phyloP scores from a whole-genome alignment of 2,329 filamentous ascomycete species.

The Fusarium coffeatum region DNA sequence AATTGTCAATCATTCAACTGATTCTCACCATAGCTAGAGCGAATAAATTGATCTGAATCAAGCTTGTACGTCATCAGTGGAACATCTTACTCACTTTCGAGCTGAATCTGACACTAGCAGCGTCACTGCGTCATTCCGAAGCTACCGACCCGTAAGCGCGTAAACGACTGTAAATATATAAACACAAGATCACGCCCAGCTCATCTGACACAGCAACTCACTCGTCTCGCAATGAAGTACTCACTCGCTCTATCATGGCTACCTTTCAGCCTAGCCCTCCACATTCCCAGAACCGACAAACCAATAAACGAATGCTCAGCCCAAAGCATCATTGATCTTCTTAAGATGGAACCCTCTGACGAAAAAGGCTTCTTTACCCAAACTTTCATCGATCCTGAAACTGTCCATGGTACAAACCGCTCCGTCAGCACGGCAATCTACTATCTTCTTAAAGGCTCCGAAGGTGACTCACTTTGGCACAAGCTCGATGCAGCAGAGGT shows the following conservation, averaged over 20 bases:
- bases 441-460: slow-evolving; percentile 61
- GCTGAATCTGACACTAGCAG: slow-evolving; percentile 13
- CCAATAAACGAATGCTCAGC: slow-evolving; percentile 43
- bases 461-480: slow-evolving; percentile 61
- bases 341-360: slow-evolving; percentile 57
- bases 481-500: slow-evolving; percentile 60
- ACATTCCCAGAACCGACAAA: slow-evolving; percentile 3
- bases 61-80: slow-evolving; percentile 11
- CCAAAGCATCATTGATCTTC: slow-evolving; percentile 56
- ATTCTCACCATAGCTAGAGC: no score
- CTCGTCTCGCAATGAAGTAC: not conserved
- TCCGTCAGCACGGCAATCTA: slow-evolving; percentile 63
- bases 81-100: not conserved
- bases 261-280: slow-evolving; percentile 4
- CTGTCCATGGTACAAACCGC: slow-evolving; percentile 47
- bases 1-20: no score
- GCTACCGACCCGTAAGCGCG: slow-evolving; percentile 1
- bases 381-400: slow-evolving; percentile 57
- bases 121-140: slow-evolving; percentile 12
- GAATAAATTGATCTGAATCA: not conserved
- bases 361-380: slow-evolving; percentile 64
- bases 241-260: slow-evolving; percentile 1
- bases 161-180: not conserved
- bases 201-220: no score
- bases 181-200: not conserved